Percentiles rank a stretch among this genome's conserved stretches.
Conservation (phyloP, 1,284 basidiomycete genomes). For the Cutaneotrichosporon arboriforme region DNA sequence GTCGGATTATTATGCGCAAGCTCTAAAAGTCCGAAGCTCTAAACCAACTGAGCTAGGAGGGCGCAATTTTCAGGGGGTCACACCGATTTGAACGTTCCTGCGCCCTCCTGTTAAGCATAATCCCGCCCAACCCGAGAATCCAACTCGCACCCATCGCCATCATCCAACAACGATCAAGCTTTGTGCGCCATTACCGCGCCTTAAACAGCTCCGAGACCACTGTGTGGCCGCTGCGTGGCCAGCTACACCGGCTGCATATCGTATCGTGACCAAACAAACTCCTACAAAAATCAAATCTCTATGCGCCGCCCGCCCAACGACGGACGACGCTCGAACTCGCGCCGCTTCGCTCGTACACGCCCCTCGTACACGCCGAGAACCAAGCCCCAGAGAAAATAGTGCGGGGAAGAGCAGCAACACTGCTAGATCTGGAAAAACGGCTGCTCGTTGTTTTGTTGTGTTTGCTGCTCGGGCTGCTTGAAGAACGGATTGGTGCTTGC, state of each 20-base stretch:
- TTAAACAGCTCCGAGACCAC: too few species aligned
- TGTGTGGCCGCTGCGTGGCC: too few species aligned
- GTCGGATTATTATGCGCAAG: background rate
- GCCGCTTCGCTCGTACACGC: background rate
- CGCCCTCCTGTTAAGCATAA: too few species aligned
- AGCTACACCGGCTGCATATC: background rate
- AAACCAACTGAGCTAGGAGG: background rate
- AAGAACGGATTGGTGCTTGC: constrained; percentile 66
- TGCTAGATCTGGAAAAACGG: constrained; percentile 75
- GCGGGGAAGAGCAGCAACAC: too few species aligned
- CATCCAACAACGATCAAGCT: too few species aligned
- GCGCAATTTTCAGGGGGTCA: too few species aligned
- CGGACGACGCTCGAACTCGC: too few species aligned
- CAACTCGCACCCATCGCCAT: too few species aligned
- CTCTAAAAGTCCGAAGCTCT: background rate
- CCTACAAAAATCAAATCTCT: background rate
- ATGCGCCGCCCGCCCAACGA: background rate
- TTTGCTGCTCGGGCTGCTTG: constrained; percentile 50
- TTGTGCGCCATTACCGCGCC: too few species aligned
- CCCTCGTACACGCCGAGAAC: background rate
- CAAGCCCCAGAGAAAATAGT: background rate
- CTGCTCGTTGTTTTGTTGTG: constrained; percentile 56
- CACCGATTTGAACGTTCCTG: too few species aligned
- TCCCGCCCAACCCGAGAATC: too few species aligned
- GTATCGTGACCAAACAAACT: constrained; percentile 1